Evolutionary conservation across 305 asterid genomes (phyloP), one percentile per base, ranked within the genome.

Genomic region (Euphrasia arctica): DNA sequence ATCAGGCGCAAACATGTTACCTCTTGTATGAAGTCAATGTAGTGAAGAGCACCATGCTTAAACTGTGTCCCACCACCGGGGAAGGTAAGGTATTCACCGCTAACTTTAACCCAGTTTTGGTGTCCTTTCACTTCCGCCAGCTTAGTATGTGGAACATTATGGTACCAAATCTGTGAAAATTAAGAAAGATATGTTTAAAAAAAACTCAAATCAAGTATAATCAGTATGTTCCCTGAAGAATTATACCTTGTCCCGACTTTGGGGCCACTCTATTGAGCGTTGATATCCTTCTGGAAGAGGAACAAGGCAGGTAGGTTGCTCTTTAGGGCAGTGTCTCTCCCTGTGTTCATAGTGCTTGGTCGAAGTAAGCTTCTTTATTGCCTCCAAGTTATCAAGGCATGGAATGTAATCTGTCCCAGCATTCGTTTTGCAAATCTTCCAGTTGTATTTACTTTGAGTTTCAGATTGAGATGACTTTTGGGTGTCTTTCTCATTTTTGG

Each of bases 1-100:
- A 57, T 9, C 25, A 56, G 50, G 18, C 57, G 32, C 9, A 62
- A 58, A 66, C 59, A 51, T 51, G 54, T 59, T 72, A 89, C 97
- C 90, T 90, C 79, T 74, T 91, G 90, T 62, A 91, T 88, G 80
- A 83, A 84, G 81, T 91, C 98, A 72, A 88, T 84, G 79, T 91
- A 91, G 79, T 88, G 96, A 72, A 91, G 96, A 62, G 98, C 96
- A 49, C 98, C 96, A 32, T 86, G 93, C 83, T 84, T 88, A 77
- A 91, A 91, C 77, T 91, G 96, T 54, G 98, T 91, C 54, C 98
- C 98, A 62, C 98, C 98, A 70, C 98, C 96, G 62, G 98, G 98
- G 77, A 91, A 91, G 9, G 90, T 86, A 41, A 88, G 96, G 83
- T 79, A 88, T 74, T 91, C 96, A 18, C 96, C 98, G 28, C 80